Evolutionary conservation across 2,329 filamentous ascomycete genomes (phyloP).

Genomic region (Calonectria crousiana): DNA sequence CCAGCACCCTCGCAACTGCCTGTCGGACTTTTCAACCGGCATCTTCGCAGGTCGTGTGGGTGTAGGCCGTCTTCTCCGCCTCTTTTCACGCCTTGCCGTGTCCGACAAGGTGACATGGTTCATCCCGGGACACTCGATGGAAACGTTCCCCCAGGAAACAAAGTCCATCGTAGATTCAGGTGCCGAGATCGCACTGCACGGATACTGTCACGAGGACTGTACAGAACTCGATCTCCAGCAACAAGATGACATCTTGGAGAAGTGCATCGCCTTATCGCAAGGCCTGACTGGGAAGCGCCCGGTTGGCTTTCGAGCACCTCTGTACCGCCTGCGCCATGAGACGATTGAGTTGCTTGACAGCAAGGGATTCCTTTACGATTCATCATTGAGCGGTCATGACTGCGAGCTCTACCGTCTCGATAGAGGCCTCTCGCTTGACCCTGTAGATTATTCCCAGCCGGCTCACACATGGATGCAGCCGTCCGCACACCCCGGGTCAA

Average conservation of each 20-base stretch:
- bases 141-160: conserved; percentile 58
- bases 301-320: conserved; percentile 3
- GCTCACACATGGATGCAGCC: conserved; percentile 18
- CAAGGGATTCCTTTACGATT: conserved; percentile 13
- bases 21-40: conserved; percentile 28
- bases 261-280: not conserved
- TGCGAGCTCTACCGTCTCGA: not conserved
- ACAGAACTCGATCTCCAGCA: not conserved
- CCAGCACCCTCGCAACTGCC: conserved; percentile 49
- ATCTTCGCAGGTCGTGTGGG: conserved; percentile 51
- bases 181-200: conserved; percentile 60
- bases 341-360: conserved; percentile 1
- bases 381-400: not conserved
- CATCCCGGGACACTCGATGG: conserved; percentile 63
- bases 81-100: conserved; percentile 51
- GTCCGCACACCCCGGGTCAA: not conserved
- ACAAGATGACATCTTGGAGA: conserved; percentile 8
- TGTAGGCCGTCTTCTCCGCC: conserved; percentile 60
- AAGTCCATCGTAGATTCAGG: conserved; percentile 56
- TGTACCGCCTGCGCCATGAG: conserved; percentile 8
- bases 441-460: conserved; percentile 8
- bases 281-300: not conserved
- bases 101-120: conserved; percentile 63
- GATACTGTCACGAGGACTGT: conserved; percentile 57
- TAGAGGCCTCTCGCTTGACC: not conserved